A percentile compares a stretch with the other conserved stretches of the same genome.
These are phyloP conservation scores for Sarocladiaceae sp. DNA, from an alignment of 2,329 filamentous ascomycete genomes.

Conservation along the genomic window DNA sequence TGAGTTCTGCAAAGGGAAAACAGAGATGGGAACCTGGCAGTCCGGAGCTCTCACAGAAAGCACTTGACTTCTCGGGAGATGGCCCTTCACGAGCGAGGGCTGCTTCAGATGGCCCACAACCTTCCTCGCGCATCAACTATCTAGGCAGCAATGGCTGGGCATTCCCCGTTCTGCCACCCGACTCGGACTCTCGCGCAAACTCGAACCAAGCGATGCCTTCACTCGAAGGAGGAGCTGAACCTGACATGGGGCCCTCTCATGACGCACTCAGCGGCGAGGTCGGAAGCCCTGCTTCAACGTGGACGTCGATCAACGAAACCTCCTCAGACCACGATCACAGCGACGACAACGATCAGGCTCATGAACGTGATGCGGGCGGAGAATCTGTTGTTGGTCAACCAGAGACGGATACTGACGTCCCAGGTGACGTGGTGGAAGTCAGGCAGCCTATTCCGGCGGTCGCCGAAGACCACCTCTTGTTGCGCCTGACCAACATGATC, in stretches of 20 bases:
- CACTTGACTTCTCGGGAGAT: conserved; percentile 12
- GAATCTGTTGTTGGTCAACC: too few species aligned
- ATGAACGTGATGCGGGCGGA: not conserved
- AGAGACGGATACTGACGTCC: too few species aligned
- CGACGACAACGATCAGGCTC: not conserved
- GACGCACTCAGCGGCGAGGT: not conserved
- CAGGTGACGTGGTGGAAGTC: conserved; percentile 1
- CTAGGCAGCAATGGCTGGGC: conserved; percentile 57
- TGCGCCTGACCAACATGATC: conserved; percentile 20
- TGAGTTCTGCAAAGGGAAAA: conserved; percentile 18
- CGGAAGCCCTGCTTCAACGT: not conserved
- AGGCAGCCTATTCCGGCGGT: not conserved
- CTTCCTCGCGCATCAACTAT: conserved; percentile 38
- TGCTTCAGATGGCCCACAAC: conserved; percentile 49
- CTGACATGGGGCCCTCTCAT: not conserved
- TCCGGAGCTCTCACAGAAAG: conserved; percentile 12
- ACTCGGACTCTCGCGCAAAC: not conserved
- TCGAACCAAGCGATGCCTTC: not conserved
- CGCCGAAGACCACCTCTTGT: not conserved
- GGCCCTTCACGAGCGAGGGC: conserved; percentile 40
- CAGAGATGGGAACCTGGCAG: conserved; percentile 11
- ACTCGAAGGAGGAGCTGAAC: not conserved
- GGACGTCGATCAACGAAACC: conserved; percentile 3
- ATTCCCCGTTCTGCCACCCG: conserved; percentile 36
- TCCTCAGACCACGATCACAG: not conserved